Percentiles rank a stretch among this genome's conserved stretches.
phyloP scores from a whole-genome alignment of 1,284 basidiomycete genomes.

The Ganoderma lucidum region DNA sequence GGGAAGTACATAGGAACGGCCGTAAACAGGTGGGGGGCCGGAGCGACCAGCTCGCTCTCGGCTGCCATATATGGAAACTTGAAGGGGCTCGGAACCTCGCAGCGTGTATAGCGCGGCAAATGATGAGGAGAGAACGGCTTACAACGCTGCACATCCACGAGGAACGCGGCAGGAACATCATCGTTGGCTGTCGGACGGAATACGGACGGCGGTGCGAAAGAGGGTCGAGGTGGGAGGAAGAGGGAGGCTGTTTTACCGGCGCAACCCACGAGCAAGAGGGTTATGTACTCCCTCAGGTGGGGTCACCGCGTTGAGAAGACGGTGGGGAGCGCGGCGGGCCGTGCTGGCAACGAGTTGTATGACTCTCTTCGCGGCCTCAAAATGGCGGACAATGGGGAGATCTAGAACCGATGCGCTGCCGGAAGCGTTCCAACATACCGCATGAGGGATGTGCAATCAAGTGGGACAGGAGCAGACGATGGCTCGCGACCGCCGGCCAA shows the following conservation, averaged over 20 bases:
- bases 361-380: constrained; percentile 30
- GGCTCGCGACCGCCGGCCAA: constrained; percentile 8
- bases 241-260: constrained; percentile 22
- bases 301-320: constrained; percentile 26
- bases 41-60: constrained; percentile 32
- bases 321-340: constrained; percentile 21
- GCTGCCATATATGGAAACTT: constrained; percentile 42
- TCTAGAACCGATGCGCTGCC: constrained; percentile 26
- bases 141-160: constrained; percentile 32
- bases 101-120: constrained; percentile 27
- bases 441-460: constrained; percentile 28
- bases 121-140: constrained; percentile 26
- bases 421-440: constrained; percentile 31
- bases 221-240: constrained; percentile 13
- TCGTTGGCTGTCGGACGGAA: constrained; percentile 24
- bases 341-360: constrained; percentile 29
- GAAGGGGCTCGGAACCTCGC: constrained; percentile 36
- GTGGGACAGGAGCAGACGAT: constrained; percentile 11
- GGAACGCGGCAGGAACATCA: constrained; percentile 32
- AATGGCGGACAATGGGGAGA: constrained; percentile 36
- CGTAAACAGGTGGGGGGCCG: constrained; percentile 35
- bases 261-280: constrained; percentile 24
- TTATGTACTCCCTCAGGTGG: constrained; percentile 29
- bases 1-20: constrained; percentile 44
- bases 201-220: constrained; percentile 15